Conservation (phyloP, 2,329 filamentous ascomycete species). For the Hymenoscyphus fraxineus region DNA sequence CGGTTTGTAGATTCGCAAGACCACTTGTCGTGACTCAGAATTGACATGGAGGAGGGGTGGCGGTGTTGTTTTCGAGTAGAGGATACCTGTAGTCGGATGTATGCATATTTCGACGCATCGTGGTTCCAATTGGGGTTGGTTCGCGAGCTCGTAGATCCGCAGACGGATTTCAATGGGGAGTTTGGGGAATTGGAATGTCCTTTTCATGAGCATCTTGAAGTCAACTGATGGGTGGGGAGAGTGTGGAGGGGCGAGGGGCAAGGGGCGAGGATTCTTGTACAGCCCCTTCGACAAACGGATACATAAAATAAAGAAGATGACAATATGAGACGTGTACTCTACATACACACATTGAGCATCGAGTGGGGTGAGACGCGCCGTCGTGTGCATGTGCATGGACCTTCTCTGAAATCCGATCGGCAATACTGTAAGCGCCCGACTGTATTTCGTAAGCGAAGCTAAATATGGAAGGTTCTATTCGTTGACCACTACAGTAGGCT, state of each 20-base stretch:
- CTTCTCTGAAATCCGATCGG: no score
- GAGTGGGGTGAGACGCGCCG: no score
- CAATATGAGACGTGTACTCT: no score
- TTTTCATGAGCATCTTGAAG: not conserved
- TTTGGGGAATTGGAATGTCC: slow-evolving; percentile 6
- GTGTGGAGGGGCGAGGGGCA: not conserved
- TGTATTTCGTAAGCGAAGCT: no score
- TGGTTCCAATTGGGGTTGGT: slow-evolving; percentile 4
- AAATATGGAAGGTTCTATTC: no score
- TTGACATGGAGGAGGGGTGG: slow-evolving; percentile 20
- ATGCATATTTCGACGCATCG: slow-evolving; percentile 15
- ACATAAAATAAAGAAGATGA: no score
- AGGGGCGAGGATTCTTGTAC: not conserved
- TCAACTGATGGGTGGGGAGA: not conserved
- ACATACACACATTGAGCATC: no score
- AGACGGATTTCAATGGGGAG: slow-evolving; percentile 22
- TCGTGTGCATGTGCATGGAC: no score
- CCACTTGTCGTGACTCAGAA: slow-evolving; percentile 15
- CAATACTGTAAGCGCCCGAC: no score
- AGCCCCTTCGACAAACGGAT: no score
- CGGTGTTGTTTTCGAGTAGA: slow-evolving; percentile 16
- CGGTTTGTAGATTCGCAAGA: slow-evolving; percentile 17
- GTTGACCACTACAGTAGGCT: no score
- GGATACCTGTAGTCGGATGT: slow-evolving; percentile 9
- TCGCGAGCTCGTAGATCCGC: slow-evolving; percentile 18